Base-by-base conservation (phyloP, 257 asterid species). In the Plantago ovata region DNA sequence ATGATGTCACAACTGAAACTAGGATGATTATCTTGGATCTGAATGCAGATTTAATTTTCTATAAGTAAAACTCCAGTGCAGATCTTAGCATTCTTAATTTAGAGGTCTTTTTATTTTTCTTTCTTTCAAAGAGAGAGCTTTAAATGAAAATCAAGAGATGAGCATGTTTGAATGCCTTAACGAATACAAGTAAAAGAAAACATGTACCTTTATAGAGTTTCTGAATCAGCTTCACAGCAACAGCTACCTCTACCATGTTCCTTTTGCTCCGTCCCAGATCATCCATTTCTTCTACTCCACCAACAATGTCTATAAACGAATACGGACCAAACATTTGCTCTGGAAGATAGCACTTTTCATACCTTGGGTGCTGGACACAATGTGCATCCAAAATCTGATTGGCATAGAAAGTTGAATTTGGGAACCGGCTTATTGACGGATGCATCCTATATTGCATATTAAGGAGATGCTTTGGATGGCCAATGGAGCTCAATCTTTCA, bases 211-310 rank as follows among this genome's bases (percentile, higher is more conserved):
- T 73, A 58, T 33, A 74, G 40, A 86, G 77, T 45, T 71, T 78
- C 3, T 75, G 84, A 46, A 86, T 77, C 39, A 86, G 55, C 53
- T 63, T 76, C 54, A 75, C 56, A 59, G 60, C 52, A 3, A 81
- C 77, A 16, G 84, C 92, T 16, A 75, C 92, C 75, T 86, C 92
- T 50, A 82, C 82, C 81, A 74, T 53, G 65, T 86, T 86, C 68
- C 78, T 81, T 58, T 40, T 43, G 20, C 86, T 85, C 51, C 62
- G 78, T 14, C 85, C 75, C 20, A 48, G 62, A 42, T 65, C 79
- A 56, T 75, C 85, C 10, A 33, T 3, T 61, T 83, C 86, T 70
- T 85, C 91, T 64, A 24, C 64, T 13, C 86, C 88, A 8, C 48
- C 74, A 42, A 85, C n/a, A n/a, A n/a, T 53, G 64, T 78, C 72